Base-by-base conservation (phyloP, 1,284 basidiomycete genomes). In the Xerocomus nothofagi region DNA sequence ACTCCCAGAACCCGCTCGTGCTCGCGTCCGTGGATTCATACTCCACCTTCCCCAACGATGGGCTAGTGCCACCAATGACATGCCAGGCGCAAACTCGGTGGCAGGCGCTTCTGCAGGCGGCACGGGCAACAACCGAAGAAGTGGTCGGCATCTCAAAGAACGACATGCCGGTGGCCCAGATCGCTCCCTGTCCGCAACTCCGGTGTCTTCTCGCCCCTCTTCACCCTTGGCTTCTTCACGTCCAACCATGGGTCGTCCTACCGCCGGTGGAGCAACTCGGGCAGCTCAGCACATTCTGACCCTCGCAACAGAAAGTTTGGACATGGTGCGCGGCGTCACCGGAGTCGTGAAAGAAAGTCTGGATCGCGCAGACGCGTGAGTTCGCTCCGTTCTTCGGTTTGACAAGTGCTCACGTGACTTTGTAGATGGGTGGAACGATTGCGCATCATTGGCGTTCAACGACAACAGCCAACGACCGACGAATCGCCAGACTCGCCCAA, bases 321-420 rank as follows among this genome's bases (percentile, higher is more conserved):
- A 95, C 63, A 94, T 95, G 86, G 83, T 96, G 74, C 78, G 86
- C 32, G 84, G 88, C 31, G 90, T 95, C 20, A 92, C 91, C 9
- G 79, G 81, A 3, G 90, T 95, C 18, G 89, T 95, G 59, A 88
- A 85, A 60, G 93, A 95, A 55, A 91, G 86, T 55, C 74, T 96
- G 62, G 92, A 94, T 61, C 77, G 88, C 44, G 93, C 93, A 27
- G 93, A 96, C 66, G 79, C 86, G 78, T 94, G 71, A 59, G 88
- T 86, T 54, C 20, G 12, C 47, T 26, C 36, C 23, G 20, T 39
- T 39, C 41, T 23, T 30, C 18, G 23, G 44, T 29, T 34, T 46
- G 24, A n/a, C n/a, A 47, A 29, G 4, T 47, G 14, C 44, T 55
- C 18, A 54, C n/a, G 40, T 27, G 18, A 6, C 18, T 30, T 29